Evolutionary conservation across 495 filamentous ascomycete genomes (phyloP).

Genomic region (Evernia prunastri): DNA sequence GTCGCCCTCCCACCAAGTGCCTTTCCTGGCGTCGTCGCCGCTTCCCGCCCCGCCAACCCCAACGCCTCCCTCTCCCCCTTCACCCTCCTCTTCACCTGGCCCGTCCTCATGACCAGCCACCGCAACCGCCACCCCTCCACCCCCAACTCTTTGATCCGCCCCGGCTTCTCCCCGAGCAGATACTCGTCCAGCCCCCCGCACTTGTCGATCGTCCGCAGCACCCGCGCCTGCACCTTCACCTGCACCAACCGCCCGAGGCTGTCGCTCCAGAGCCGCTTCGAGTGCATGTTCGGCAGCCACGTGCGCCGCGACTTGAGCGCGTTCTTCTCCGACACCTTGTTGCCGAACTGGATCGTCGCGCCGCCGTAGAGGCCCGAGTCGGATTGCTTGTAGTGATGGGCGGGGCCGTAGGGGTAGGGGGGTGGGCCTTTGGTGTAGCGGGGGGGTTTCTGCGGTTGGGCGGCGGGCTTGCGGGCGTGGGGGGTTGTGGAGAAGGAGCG

Average conservation of each 20-base stretch:
- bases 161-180: constrained; percentile 65
- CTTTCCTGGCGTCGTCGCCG: neutral
- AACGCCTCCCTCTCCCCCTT: constrained; percentile 45
- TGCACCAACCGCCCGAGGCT: constrained; percentile 58
- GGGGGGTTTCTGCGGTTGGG: neutral
- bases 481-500: constrained; percentile 11
- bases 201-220: constrained; percentile 81
- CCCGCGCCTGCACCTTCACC: constrained; percentile 67
- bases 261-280: constrained; percentile 66
- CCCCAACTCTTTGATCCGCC: constrained; percentile 75
- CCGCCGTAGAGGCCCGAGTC: constrained; percentile 82
- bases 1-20: neutral
- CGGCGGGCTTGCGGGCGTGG: neutral
- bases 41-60: constrained; percentile 36
- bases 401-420: constrained; percentile 73
- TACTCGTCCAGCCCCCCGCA: constrained; percentile 86
- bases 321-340: constrained; percentile 72
- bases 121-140: constrained; percentile 80
- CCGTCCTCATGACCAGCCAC: constrained; percentile 77
- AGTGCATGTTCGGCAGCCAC: constrained; percentile 85
- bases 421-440: constrained; percentile 44
- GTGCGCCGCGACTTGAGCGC: constrained; percentile 75
- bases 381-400: constrained; percentile 74
- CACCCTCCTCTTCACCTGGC: constrained; percentile 53
- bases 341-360: constrained; percentile 77